phyloP scores from a whole-genome alignment of 2,329 filamentous ascomycete species.

The Monosporascus sp. region DNA sequence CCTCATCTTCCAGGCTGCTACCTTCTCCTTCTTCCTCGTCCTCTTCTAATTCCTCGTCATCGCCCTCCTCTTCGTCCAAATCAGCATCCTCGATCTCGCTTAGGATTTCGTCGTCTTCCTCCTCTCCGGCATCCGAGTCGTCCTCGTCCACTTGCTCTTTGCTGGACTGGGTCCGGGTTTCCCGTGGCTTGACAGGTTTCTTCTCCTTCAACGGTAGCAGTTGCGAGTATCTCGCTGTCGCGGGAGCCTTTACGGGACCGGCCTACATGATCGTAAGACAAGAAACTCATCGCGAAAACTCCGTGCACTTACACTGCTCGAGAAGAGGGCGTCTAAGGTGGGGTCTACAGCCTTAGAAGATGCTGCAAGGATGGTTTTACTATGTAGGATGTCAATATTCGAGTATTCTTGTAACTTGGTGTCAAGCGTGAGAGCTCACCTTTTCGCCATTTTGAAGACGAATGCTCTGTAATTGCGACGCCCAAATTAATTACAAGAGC shows the following conservation, averaged over 20 bases:
- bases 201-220: conserved; percentile 27
- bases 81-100: conserved; percentile 34
- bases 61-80: conserved; percentile 31
- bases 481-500: background rate
- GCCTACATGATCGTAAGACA: conserved; percentile 29
- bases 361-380: conserved; percentile 35
- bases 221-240: conserved; percentile 39
- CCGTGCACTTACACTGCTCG: conserved; percentile 57
- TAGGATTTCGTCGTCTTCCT: conserved; percentile 25
- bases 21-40: conserved; percentile 30
- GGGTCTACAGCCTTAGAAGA: conserved; percentile 59
- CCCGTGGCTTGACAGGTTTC: conserved; percentile 24
- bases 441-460: conserved; percentile 25
- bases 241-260: conserved; percentile 43
- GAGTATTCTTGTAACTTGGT: background rate
- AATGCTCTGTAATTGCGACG: background rate
- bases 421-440: conserved; percentile 12
- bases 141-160: conserved; percentile 12
- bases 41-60: conserved; percentile 39
- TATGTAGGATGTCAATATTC: conserved; percentile 19
- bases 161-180: conserved; percentile 14
- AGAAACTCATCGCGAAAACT: conserved; percentile 1
- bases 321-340: conserved; percentile 63
- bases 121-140: conserved; percentile 18
- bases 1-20: conserved; percentile 29